Base-by-base conservation (phyloP, 352 stramenopile species). In the Globisporangium spiculum region DNA sequence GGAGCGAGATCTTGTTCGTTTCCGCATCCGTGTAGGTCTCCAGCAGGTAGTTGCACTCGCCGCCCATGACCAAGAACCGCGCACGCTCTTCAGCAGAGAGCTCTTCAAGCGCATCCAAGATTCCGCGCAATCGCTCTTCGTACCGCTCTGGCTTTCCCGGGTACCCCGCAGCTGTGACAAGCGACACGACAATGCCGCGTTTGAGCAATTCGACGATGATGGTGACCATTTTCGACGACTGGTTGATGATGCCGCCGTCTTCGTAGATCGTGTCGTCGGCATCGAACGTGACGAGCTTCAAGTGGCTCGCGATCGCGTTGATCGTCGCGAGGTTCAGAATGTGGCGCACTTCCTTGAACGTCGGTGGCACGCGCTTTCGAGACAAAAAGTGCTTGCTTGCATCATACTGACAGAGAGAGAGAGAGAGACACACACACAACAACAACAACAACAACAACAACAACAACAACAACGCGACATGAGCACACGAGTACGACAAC, bases 21-120 rank as follows among this genome's bases (percentile, higher is more conserved):
- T 60, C 66, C 27, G 68, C 68, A 60, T 85, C 58, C 30, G 76
- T 88, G 69, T 88, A 77, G 30, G 83, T 89, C 65, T 92, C 87
- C 12, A 93, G 76, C 16, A 99, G 78, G 72, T 98, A 99, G 72
- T 99, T 99, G 78, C 94, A 98, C 77, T 99, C 97, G 27, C 97
- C 97, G 57, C 97, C 97, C 90, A 99, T 98, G 63, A 99, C 91
- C 2, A 94, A 64, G 68, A 94, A 94, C 6, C 84, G 79, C 46
- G 84, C 81, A 44, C 85, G 83, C 66, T 92, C 77, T 34, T 89
- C 81, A 6, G 76, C 75, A 0, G 73, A 80, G n/a, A 90, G 72
- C 4, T 65, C 55, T 27, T 76, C 74, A 0, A 94, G 72, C 7
- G 79, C 82, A n/a, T 93, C 84, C 22, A 94, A 72, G 34, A 94